Conservation (phyloP, 2,329 filamentous ascomycete genomes). For the Diaporthe capsici region DNA sequence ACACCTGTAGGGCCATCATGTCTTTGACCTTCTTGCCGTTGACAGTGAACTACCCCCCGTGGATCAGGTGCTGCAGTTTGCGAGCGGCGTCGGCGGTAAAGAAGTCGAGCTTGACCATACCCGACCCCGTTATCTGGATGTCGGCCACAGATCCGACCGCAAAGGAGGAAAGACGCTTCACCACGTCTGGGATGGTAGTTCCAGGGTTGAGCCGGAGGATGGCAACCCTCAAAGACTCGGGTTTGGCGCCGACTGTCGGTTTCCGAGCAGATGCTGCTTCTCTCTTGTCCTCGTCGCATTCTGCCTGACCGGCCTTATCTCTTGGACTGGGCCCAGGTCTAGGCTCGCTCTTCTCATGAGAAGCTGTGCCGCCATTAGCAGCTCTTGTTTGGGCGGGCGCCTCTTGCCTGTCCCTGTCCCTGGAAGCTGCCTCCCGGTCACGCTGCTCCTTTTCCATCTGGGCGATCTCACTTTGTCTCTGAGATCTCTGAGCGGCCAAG, state of each 20-base stretch:
- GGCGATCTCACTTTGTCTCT: not conserved
- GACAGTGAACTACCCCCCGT: not conserved
- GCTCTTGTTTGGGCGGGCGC: not conserved
- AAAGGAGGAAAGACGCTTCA: not conserved
- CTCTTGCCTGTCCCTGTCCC: not conserved
- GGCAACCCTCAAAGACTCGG: not conserved
- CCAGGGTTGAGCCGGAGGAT: not conserved
- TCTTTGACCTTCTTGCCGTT: not conserved
- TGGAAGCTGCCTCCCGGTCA: conserved; percentile 11
- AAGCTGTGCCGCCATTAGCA: not conserved
- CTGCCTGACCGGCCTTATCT: not conserved
- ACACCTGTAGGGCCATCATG: not conserved
- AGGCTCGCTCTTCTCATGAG: not conserved
- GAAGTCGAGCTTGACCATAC: not conserved
- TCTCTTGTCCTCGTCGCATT: not conserved
- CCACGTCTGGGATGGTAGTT: not conserved
- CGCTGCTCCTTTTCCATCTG: not conserved
- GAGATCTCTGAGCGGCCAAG: not conserved
- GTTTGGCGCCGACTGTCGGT: not conserved
- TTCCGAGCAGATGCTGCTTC: not conserved
- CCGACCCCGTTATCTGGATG: not conserved
- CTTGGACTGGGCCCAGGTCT: not conserved
- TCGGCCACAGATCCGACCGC: not conserved
- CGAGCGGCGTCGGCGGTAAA: not conserved
- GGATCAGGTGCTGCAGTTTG: not conserved